Percentiles rank a stretch among this genome's conserved stretches.
phyloP scores from a whole-genome alignment of 2,329 filamentous ascomycete species.

The Aspergillus novoparasiticus region DNA sequence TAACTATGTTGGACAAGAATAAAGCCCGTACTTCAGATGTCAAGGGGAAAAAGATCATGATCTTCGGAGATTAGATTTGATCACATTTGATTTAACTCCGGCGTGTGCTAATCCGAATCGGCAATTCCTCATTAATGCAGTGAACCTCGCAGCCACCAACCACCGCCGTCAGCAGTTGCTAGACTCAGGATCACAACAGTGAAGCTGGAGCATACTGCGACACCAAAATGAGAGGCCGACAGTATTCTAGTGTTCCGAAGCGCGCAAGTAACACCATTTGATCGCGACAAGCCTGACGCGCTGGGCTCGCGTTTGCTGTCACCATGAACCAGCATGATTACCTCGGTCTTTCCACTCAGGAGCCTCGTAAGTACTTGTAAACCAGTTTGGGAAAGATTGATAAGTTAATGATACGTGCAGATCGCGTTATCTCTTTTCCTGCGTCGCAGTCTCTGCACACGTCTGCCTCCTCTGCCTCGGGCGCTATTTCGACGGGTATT shows the following conservation, averaged over 20 bases:
- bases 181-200: background rate
- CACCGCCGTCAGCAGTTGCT: background rate
- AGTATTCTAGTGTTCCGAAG: background rate
- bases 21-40: conserved; percentile 2
- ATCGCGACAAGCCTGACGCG: background rate
- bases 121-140: background rate
- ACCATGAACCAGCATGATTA: background rate
- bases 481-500: conserved; percentile 48
- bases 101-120: background rate
- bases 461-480: conserved; percentile 21
- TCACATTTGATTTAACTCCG: background rate
- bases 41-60: background rate
- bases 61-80: conserved; percentile 1
- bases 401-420: conserved; percentile 21
- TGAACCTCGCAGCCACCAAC: background rate
- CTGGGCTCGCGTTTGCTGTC: background rate
- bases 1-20: no score
- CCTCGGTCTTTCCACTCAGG: conserved; percentile 24
- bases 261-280: background rate
- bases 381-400: background rate
- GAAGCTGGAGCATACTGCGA: background rate
- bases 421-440: conserved; percentile 36
- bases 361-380: conserved; percentile 29
- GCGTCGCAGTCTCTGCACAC: conserved; percentile 41
- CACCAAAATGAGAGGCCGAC: conserved; percentile 2